These are phyloP conservation scores for Cetradonia linearis DNA, from an alignment of 495 filamentous ascomycete genomes.

Conservation along the genomic window DNA sequence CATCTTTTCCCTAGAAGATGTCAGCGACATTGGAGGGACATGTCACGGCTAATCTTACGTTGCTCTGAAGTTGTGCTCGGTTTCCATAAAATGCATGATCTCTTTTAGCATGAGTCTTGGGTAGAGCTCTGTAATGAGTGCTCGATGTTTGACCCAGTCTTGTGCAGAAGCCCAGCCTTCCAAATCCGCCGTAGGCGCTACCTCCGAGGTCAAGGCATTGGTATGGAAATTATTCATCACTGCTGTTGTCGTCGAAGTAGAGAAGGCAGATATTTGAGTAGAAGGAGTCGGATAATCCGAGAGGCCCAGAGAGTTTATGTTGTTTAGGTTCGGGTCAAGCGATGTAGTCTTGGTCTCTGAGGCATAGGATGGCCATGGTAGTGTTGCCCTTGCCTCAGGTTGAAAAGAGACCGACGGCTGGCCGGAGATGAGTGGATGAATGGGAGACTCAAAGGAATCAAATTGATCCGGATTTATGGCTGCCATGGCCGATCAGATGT, in stretches of 20 bases:
- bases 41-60: slow-evolving; percentile 21
- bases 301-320: not conserved
- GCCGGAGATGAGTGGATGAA: not conserved
- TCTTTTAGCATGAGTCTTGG: slow-evolving; percentile 12
- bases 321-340: not conserved
- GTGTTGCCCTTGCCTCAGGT: not conserved
- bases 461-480: not conserved
- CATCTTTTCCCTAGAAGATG: slow-evolving; percentile 5
- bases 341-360: not conserved
- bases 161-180: slow-evolving; percentile 8
- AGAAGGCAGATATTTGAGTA: not conserved
- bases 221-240: not conserved
- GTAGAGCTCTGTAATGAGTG: slow-evolving; percentile 8
- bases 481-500: not conserved
- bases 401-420: not conserved
- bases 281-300: not conserved
- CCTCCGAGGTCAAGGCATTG: not conserved
- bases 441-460: not conserved
- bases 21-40: not conserved
- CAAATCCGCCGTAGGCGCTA: not conserved
- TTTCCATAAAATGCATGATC: slow-evolving; percentile 22
- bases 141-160: slow-evolving; percentile 3
- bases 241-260: not conserved
- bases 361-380: not conserved
- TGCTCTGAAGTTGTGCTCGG: slow-evolving; percentile 24